phyloP scores from a whole-genome alignment of 202 grass and related monocot genomes.

The Carex arenaria region DNA sequence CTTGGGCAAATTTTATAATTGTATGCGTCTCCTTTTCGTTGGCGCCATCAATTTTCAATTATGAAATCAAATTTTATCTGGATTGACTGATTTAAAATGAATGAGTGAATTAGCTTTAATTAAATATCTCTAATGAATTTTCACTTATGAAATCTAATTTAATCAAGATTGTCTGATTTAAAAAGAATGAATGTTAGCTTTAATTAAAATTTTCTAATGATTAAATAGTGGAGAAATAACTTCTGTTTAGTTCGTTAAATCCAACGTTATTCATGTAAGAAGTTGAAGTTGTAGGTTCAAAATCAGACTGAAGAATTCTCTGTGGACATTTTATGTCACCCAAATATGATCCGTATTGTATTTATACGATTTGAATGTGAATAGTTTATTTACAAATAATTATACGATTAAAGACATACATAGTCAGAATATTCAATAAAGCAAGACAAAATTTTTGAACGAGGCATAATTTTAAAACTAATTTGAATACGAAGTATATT shows the following conservation, averaged over 20 bases:
- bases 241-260: no score
- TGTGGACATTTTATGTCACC: background rate
- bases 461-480: no score
- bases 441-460: no score
- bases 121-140: background rate
- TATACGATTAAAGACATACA: background rate
- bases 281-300: no score
- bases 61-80: background rate
- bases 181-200: background rate
- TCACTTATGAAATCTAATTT: background rate
- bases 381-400: background rate
- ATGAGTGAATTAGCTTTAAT: background rate
- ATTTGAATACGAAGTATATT: no score
- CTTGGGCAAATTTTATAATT: background rate
- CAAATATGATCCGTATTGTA: background rate
- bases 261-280: no score
- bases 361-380: background rate
- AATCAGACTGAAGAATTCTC: no score
- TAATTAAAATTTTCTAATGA: background rate
- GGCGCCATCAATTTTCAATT: background rate
- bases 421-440: no score
- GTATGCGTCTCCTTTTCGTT: background rate
- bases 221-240: no score
- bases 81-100: background rate
- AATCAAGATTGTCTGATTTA: background rate